phyloP scores from a whole-genome alignment of 83 land plant species.

The Picea mariana region DNA sequence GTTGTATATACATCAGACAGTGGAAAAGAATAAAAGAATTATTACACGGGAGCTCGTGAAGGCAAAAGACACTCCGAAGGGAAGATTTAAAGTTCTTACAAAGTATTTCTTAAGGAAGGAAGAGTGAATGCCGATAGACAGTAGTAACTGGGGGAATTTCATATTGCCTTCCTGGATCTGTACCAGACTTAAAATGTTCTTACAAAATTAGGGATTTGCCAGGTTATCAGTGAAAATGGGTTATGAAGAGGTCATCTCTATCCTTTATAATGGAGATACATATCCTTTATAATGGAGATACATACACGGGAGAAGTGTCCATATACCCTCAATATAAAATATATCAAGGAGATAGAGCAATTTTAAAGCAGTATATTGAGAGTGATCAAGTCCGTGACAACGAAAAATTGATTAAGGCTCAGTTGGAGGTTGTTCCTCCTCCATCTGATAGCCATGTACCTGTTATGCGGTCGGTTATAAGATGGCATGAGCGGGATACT shows the following conservation, averaged over 20 bases:
- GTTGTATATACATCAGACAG: too few species aligned
- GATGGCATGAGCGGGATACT: slow-evolving; percentile 30
- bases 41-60: too few species aligned
- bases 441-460: slow-evolving; percentile 67
- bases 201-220: not conserved
- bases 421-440: slow-evolving; percentile 83
- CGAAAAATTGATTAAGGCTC: slow-evolving; percentile 57
- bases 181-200: not conserved
- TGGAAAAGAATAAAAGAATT: too few species aligned
- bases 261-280: too few species aligned
- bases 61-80: too few species aligned
- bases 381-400: slow-evolving; percentile 76
- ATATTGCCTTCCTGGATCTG: not conserved
- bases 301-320: too few species aligned
- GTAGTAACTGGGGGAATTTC: not conserved
- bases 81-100: too few species aligned
- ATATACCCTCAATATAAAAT: too few species aligned
- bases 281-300: too few species aligned
- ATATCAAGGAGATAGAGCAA: too few species aligned
- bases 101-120: not conserved
- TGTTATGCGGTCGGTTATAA: slow-evolving; percentile 70
- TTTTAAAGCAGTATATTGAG: slow-evolving; percentile 69
- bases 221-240: not conserved
- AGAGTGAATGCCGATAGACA: not conserved
- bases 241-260: too few species aligned